A percentile compares a stretch with the other conserved stretches of the same genome.
Evolutionary conservation across 768 basidiomycete species (phyloP).

Genomic region (Pilatotrama ljubarskyi): DNA sequence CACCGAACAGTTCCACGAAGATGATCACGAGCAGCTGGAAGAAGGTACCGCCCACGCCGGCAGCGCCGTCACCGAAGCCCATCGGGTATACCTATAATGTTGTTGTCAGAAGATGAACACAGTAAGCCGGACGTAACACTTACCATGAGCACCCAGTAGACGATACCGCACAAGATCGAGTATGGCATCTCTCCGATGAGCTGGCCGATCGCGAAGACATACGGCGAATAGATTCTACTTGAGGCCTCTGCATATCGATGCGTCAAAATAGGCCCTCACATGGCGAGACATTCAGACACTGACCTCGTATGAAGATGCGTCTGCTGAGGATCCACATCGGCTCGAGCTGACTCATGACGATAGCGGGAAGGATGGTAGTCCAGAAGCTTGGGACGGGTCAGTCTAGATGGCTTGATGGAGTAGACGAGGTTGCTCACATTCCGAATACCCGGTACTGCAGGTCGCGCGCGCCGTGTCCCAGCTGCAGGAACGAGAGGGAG

Average conservation of each 20-base stretch:
- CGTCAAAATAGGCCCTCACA: neutral
- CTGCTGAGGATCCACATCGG: constrained; percentile 81
- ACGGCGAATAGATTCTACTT: constrained; percentile 83
- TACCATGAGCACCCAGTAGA: constrained; percentile 79
- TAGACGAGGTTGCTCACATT: constrained; percentile 48
- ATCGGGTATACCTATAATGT: constrained; percentile 54
- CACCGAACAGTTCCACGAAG: constrained; percentile 71
- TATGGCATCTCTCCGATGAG: constrained; percentile 81
- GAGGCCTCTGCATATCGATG: constrained; percentile 54
- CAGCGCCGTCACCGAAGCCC: constrained; percentile 62
- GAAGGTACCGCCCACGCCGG: constrained; percentile 62
- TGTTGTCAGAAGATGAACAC: neutral
- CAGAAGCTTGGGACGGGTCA: constrained; percentile 49
- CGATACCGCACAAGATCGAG: constrained; percentile 63
- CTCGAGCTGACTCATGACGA: constrained; percentile 80
- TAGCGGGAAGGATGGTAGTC: constrained; percentile 66
- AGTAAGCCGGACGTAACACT: constrained; percentile 18
- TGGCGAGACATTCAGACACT: neutral
- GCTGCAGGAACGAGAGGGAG: constrained; percentile 76
- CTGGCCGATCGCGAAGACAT: constrained; percentile 83
- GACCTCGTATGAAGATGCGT: constrained; percentile 40
- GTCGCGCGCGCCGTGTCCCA: constrained; percentile 63
- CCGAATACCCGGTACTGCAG: constrained; percentile 81
- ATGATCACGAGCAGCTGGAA: constrained; percentile 72
- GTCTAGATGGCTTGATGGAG: neutral